Percentiles rank a stretch among this genome's conserved stretches.
Conservation (phyloP, 2,329 filamentous ascomycete species). For the Ceratocystis smalleyi region DNA sequence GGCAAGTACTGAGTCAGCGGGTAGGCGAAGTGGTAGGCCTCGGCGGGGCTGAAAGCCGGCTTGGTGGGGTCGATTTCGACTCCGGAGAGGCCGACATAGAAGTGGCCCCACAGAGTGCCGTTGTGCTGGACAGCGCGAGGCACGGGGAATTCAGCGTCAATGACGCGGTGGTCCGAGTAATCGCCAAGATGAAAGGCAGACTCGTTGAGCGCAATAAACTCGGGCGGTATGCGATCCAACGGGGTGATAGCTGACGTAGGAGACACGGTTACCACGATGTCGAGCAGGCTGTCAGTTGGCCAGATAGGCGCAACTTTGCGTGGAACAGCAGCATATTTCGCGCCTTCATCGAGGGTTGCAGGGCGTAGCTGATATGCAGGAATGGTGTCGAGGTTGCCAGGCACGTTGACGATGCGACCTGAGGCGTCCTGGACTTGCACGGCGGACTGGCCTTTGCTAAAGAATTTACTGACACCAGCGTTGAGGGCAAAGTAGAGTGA, state of each 20-base stretch:
- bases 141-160: constrained; percentile 63
- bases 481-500: constrained; percentile 46
- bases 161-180: constrained; percentile 59
- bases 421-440: constrained; percentile 35
- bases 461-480: constrained; percentile 38
- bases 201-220: constrained; percentile 63
- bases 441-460: constrained; percentile 32
- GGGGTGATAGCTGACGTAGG: constrained; percentile 54
- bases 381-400: constrained; percentile 40
- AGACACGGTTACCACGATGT: constrained; percentile 74
- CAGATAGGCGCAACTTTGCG: constrained; percentile 72
- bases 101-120: constrained; percentile 86
- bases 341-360: constrained; percentile 42
- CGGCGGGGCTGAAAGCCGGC: constrained; percentile 54
- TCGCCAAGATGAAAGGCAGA: constrained; percentile 65
- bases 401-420: constrained; percentile 38
- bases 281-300: constrained; percentile 61
- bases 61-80: constrained; percentile 59
- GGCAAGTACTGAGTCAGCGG: constrained; percentile 79
- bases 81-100: constrained; percentile 69
- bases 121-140: constrained; percentile 75
- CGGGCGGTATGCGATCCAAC: constrained; percentile 47
- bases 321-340: constrained; percentile 49
- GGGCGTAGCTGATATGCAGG: constrained; percentile 52
- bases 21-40: constrained; percentile 69